Conservation (phyloP, 2,329 filamentous ascomycete species). For the Metarhizium sp. region DNA sequence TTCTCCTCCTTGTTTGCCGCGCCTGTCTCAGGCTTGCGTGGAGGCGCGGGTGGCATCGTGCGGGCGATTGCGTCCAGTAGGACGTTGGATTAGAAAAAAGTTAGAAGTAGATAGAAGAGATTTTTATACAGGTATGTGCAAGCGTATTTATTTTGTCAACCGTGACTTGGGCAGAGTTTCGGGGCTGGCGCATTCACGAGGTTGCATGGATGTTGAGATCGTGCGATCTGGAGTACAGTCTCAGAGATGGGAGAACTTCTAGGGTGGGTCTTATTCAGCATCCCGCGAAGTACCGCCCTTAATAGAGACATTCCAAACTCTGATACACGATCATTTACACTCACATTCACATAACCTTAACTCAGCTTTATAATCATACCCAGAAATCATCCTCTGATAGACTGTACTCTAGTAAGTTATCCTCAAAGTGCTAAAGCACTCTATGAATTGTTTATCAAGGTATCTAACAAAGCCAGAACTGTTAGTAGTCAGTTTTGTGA, state of each 20-base stretch:
- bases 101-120: not conserved
- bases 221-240: not conserved
- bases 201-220: not conserved
- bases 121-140: not conserved
- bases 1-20: slow-evolving; percentile 74
- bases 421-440: no score
- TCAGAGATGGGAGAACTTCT: not conserved
- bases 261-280: no score
- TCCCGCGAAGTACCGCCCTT: no score
- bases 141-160: not conserved
- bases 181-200: not conserved
- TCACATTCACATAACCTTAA: no score
- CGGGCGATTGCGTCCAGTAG: not conserved
- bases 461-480: no score
- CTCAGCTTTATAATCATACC: no score
- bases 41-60: slow-evolving; percentile 17
- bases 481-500: no score
- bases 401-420: no score
- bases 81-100: not conserved
- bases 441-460: no score
- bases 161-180: not conserved
- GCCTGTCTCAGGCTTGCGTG: slow-evolving; percentile 24
- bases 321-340: no score
- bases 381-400: no score
- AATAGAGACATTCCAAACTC: no score